Base-by-base conservation (phyloP, 495 filamentous ascomycete species). In the Cudoniella acicularis region DNA sequence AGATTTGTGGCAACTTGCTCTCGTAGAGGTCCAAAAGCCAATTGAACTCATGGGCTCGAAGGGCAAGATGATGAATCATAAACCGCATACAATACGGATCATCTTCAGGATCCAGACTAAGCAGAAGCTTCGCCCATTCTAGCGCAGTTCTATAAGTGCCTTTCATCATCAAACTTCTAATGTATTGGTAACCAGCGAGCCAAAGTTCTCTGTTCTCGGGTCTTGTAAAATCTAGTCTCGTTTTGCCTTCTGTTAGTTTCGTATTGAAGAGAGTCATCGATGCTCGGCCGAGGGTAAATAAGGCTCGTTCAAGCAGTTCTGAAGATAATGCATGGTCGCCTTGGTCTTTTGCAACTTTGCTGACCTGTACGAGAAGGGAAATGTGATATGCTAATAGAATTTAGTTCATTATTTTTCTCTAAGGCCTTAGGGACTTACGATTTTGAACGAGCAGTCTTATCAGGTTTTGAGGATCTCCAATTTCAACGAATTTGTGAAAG, bases 91-190 rank as follows among this genome's bases (percentile, higher is more conserved):
- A 87, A 64, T 96, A 96, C 1, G 92, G 92, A 69, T 99, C 94
- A 0, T 72, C 76, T 61, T 75, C 70, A n/a, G 84, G 84, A 63
- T 89, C 83, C 51, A 99, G 71, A 58, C 85, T 82, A 1, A 96
- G 75, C 9, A 96, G 71, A 9, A 98, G 73, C 71, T 95, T 96
- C 4, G 87, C 81, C 91, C 92, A 99, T 71, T 98, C 95, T 48
- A 91, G 87, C 0, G 90, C 89, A 1, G 94, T 98, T 25, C 91
- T 81, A 79, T 89, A 96, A 13, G 92, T 96, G n/a, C 92, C 91
- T 64, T 94, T 91, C 80, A 89, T 87, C 10, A 87, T 79, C 10
- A 98, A 78, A 58, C 89, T 90, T 54, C 78, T 81, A 65, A 96
- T 86, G 62, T 96, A 96, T 61, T 92, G 84, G 79, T 87, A 94